Base-by-base conservation (phyloP, 768 basidiomycete species). In the Mycena filopes region DNA sequence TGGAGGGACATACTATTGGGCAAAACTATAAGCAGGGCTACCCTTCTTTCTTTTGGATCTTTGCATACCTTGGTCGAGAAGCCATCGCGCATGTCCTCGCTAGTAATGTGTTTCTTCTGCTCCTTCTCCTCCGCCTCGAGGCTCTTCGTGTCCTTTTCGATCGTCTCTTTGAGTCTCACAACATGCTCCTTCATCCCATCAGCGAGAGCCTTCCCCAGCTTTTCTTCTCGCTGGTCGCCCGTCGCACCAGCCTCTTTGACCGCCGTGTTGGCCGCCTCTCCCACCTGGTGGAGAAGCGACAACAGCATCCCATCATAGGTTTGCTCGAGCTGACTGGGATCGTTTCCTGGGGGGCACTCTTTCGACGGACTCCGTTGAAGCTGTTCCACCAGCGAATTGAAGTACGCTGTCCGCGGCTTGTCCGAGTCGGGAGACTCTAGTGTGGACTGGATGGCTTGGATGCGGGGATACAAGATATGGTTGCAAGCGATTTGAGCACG, bases 261-360 rank as follows among this genome's bases (percentile, higher is more conserved):
- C 51, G 83, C 82, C n/a, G 83, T 77, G 75, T 87, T 90, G 46
- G 90, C 84, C 42, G 86, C 87, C 59, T 89, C 86, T 63, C 85
- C 86, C 26, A 98, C 89, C 76, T 90, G 86, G 55, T 84, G 80
- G 47, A 99, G 81, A n/a, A 98, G 82, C 48, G 87, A 85, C 33
- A 94, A 78, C 41, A 98, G 80, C 96, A 99, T 98, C 67, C 88
- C 89, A 73, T 98, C 96, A 81, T 99, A 98, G 3, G 93, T 92
- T 73, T 94, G 90, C 72, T 92, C 85, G 29, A 88, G 78, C 56
- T 88, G 86, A 26, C 82, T 84, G 7, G 88, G 86, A 49, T 88
- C 85, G 74, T 88, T 88, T n/a, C 87, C 89, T 0, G 91, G 90
- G 4, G 94, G 93, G 66, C 86, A 89, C 25, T 92, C 91, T 10